Evolutionary conservation across 306 rosid species (phyloP), one percentile per base, ranked within the genome.

Genomic region (Luffa acutangula): DNA sequence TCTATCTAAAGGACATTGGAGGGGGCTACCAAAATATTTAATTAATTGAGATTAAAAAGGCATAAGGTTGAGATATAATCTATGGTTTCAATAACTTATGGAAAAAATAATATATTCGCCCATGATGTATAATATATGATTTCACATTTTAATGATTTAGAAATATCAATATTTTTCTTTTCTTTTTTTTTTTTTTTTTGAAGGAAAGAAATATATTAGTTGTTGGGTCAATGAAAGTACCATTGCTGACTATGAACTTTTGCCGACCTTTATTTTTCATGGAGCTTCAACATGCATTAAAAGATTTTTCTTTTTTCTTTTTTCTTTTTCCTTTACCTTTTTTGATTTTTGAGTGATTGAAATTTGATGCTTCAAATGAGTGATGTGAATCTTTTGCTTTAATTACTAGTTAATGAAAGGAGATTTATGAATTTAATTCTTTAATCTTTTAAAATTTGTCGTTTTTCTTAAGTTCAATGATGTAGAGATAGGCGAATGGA

Each of bases 151-250:
- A 1, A 59, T 63, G 43, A 18, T 67, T 67, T 37, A 41, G 3
- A 66, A 66, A 39, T 17, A 39, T 64, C 4, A 2, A 62, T 1
- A 65, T 65, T 7, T 57, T 6, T 5, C 9, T 21, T 21, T 3
- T 51, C 13, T 2, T 7, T 14, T 63, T 0, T 34, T 33, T 63
- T 0, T 63, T 25, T 59, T 25, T 64, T 64, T 6, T 17, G 9
- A 17, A 4, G 25, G 51, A 66, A 66, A 66, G 74, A 66, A 36
- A 66, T 66, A 18, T 66, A 8, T 66, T 36, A 64, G 71, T 36
- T 36, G 71, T 64, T 64, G 72, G 72, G 72, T 64, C 48, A 65
- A 65, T 65, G 8, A 25, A 65, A 37, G 72, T 65, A 65, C 72
- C 25, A 65, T 14, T 36, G 72, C 72, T 53, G 63, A 57, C 63